Base-by-base conservation (phyloP, 2,329 filamentous ascomycete genomes). In the Akanthomyces lecanii region DNA sequence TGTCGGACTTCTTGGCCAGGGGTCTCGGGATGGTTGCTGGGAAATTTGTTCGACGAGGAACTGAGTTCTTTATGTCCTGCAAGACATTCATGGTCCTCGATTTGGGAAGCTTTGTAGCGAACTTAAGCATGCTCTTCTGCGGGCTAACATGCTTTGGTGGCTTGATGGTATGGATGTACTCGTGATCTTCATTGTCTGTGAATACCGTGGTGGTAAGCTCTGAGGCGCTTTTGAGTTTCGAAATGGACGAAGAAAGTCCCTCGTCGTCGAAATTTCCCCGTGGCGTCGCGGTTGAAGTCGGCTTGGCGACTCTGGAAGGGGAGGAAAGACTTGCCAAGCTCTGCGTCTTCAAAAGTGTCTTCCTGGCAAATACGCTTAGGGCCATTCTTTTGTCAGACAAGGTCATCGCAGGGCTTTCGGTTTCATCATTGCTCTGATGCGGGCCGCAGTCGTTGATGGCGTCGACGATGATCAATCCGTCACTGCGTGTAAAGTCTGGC, bases 61-160 rank as follows among this genome's bases (percentile, higher is more conserved):
- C 73, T 0, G 80, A 79, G 3, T 75, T 73, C 6, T 78, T 80
- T 44, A 83, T 65, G 12, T 76, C 80, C 7, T 78, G 78, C 12
- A 83, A 67, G 1, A 79, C 76, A 28, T 67, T 76, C 66, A 82
- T 71, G 1, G 81, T 82, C 30, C 74, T 73, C 6, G 80, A 81
- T 63, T 74, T 81, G 8, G 80, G 76, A 1, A 82, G 65, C 36
- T 70, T 74, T 16, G 55, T 55, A 11, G 28, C 10, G 8, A 61
- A 54, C 67, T 71, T 12, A 47, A n/a, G 6, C 53, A 25, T 12
- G 33, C 7, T 28, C 40, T 25, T 42, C 38, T 18, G 42, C 8
- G 38, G 30, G 30, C 40, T 30, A 42, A 5, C 16, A 47, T 14
- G 42, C 21, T 55, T 16, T 40, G 25, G 50, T 40, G 42, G 59